Evolutionary conservation across 139 green algal species (phyloP).

Genomic region (Chlamydomonas sp.): DNA sequence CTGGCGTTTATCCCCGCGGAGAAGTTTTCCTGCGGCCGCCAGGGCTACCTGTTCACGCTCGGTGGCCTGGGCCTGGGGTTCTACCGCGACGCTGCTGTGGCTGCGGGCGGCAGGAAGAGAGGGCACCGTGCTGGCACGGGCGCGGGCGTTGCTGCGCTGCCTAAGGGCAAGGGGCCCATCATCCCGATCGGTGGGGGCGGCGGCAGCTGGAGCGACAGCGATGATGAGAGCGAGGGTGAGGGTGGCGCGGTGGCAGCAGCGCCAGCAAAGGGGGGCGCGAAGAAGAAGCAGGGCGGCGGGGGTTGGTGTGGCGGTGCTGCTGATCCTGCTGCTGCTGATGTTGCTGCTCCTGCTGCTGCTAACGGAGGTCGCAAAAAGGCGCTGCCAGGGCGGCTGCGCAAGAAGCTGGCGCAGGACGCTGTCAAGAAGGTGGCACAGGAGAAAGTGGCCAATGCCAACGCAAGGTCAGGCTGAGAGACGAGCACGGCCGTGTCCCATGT

Average conservation of each 20-base stretch:
- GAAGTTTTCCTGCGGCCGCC: constrained; percentile 26
- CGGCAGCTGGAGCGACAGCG: background rate
- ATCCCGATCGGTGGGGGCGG: constrained; percentile 14
- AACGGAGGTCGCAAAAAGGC: constrained; percentile 26
- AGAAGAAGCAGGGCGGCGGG: background rate
- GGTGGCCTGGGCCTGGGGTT: constrained; percentile 41
- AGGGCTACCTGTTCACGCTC: constrained; percentile 39
- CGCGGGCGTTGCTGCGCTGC: background rate
- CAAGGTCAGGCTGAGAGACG: too few relatives aligned
- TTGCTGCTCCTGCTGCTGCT: background rate
- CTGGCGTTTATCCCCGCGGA: constrained; percentile 21
- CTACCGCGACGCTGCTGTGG: constrained; percentile 30
- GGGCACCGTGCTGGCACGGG: background rate
- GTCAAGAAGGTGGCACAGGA: too few relatives aligned
- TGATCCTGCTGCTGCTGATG: background rate
- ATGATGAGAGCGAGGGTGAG: constrained; percentile 20
- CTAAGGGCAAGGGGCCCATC: constrained; percentile 19
- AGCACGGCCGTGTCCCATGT: too few relatives aligned
- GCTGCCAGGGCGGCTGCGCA: constrained; percentile 57
- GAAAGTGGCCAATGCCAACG: too few relatives aligned
- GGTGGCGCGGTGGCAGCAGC: background rate
- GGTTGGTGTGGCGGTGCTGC: background rate
- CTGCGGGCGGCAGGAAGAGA: background rate
- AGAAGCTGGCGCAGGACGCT: constrained; percentile 47
- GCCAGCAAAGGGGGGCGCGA: background rate